Evolutionary conservation across 1,139 yeast species (phyloP).

Genomic region (Pichia sp.): DNA sequence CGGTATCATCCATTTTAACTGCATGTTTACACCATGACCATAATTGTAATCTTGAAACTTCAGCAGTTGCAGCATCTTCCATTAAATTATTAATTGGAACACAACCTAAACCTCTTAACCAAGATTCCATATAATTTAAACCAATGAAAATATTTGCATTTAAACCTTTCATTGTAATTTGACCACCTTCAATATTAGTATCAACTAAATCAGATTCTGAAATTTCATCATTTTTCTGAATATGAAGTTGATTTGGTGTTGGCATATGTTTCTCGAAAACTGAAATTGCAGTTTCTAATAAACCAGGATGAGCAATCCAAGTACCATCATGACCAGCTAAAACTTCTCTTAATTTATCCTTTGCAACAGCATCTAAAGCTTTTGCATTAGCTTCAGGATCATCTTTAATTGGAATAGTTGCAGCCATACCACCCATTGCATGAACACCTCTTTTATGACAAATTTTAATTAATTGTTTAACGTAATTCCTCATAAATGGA

Average conservation of each 20-base stretch:
- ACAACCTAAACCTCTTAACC: conserved; percentile 79
- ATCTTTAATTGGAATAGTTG: conserved; percentile 69
- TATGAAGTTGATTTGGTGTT: conserved; percentile 69
- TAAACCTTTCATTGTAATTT: conserved; percentile 61
- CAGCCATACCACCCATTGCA: conserved; percentile 85
- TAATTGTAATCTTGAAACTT: conserved; percentile 73
- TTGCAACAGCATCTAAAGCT: conserved; percentile 60
- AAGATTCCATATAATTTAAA: conserved; percentile 72
- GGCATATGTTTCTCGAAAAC: conserved; percentile 74
- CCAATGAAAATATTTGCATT: conserved; percentile 68
- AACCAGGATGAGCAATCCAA: conserved; percentile 84
- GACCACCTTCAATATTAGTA: conserved; percentile 55
- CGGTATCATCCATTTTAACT: conserved; percentile 50
- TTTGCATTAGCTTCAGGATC: conserved; percentile 52
- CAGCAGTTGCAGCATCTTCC: conserved; percentile 90
- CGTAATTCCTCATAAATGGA: conserved; percentile 70
- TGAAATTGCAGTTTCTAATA: conserved; percentile 65
- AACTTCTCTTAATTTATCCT: conserved; percentile 67
- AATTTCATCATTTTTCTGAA: conserved; percentile 34
- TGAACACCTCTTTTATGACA: conserved; percentile 69
- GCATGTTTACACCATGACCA: conserved; percentile 81
- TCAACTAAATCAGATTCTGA: conserved; percentile 56
- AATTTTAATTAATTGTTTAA: conserved; percentile 54
- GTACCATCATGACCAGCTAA: conserved; percentile 77
- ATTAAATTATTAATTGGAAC: conserved; percentile 77